These are phyloP conservation scores for Geranium rotundifolium DNA, from an alignment of 345 rosid species.

Conservation along the genomic window DNA sequence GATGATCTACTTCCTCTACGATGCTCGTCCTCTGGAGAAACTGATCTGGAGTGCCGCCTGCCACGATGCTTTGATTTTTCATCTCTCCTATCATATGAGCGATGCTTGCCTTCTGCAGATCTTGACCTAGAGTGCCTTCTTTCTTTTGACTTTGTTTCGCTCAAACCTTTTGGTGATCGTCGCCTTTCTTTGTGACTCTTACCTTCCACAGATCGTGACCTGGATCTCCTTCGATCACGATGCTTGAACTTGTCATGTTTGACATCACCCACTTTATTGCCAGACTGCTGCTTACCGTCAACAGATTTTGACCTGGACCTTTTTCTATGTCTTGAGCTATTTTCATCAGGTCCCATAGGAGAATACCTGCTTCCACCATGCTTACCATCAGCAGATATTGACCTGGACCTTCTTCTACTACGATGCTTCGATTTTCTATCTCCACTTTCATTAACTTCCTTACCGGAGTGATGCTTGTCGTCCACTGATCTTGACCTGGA, in stretches of 20 bases:
- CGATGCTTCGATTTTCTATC: slow-evolving; percentile 12
- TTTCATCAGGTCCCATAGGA: slow-evolving; percentile 27
- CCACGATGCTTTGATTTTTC: slow-evolving; percentile 30
- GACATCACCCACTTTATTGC: slow-evolving; percentile 20
- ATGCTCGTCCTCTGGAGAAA: neutral
- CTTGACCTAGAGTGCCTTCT: slow-evolving; percentile 1
- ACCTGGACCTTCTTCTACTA: neutral
- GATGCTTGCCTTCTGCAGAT: slow-evolving; percentile 14
- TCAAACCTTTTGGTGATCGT: neutral
- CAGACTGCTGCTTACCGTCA: slow-evolving; percentile 20
- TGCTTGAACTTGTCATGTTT: slow-evolving; percentile 7
- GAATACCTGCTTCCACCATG: neutral
- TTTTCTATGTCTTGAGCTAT: slow-evolving; percentile 32
- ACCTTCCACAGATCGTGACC: slow-evolving; percentile 13
- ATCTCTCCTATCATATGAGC: slow-evolving; percentile 24
- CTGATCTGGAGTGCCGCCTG: neutral
- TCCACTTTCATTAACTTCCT: slow-evolving; percentile 14
- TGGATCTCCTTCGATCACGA: slow-evolving; percentile 13
- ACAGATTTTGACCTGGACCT: slow-evolving; percentile 47
- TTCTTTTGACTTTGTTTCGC: neutral
- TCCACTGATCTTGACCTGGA: slow-evolving; percentile 38
- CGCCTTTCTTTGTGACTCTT: neutral
- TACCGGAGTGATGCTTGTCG: slow-evolving; percentile 15
- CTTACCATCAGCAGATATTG: neutral
- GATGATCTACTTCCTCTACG: neutral